Evolutionary conservation across 2,329 filamentous ascomycete species (phyloP).

Genomic region (Neonectria magnoliae): DNA sequence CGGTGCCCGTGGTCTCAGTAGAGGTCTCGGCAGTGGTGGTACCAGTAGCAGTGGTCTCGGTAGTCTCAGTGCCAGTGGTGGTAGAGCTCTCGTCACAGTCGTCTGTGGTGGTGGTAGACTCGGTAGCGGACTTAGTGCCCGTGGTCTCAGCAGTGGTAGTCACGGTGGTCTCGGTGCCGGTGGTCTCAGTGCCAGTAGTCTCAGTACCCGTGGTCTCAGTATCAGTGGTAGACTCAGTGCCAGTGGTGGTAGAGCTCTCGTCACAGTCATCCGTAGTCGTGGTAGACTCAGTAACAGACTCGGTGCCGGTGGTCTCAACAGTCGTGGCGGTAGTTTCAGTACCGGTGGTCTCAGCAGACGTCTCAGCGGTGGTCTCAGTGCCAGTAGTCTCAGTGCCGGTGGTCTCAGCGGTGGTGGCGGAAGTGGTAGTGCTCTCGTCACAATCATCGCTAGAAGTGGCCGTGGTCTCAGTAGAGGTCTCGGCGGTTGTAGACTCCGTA

Average conservation of each 20-base stretch:
- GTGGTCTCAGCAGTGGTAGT: neutral
- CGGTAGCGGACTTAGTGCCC: neutral
- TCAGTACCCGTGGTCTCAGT: conserved; percentile 18
- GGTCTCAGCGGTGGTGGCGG: neutral
- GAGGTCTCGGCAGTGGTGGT: conserved; percentile 22
- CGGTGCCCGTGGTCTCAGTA: neutral
- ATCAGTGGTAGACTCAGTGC: neutral
- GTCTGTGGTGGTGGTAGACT: neutral
- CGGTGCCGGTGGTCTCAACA: neutral
- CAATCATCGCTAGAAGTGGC: neutral
- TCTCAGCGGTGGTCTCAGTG: conserved; percentile 11
- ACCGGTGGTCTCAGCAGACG: too few species aligned
- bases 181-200: conserved; percentile 18
- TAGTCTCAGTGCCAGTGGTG: conserved; percentile 7
- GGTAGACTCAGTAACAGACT: neutral
- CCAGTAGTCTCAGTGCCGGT: neutral
- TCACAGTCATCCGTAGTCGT: neutral
- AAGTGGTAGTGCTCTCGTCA: neutral
- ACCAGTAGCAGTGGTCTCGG: conserved; percentile 5
- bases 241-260: neutral
- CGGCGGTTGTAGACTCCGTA: conserved; percentile 2
- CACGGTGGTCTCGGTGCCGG: conserved; percentile 14
- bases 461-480: conserved; percentile 7
- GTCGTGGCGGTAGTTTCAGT: neutral
- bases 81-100: neutral